These are phyloP conservation scores for Lentinus brumalis DNA, from an alignment of 768 basidiomycete genomes.

Conservation along the genomic window DNA sequence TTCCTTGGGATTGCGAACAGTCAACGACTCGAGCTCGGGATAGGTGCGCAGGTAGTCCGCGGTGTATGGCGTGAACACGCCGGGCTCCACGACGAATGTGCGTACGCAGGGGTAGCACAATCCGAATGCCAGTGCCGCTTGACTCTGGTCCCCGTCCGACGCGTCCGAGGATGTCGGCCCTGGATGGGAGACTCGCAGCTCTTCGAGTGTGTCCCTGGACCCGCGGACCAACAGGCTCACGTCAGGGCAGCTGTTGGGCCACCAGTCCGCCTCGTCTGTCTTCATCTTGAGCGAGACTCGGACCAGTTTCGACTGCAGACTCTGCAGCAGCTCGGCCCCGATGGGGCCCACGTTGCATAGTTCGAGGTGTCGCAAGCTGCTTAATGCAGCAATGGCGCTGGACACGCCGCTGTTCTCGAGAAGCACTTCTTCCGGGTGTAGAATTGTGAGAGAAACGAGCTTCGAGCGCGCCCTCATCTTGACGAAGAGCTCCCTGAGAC, in stretches of 20 bases:
- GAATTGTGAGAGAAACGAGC: not conserved
- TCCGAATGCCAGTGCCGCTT: not conserved
- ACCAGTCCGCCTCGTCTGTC: not conserved
- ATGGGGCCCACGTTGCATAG: not conserved
- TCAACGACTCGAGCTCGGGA: not conserved
- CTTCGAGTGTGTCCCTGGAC: not conserved
- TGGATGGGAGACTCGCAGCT: not conserved
- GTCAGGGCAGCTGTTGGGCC: not conserved
- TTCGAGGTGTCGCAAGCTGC: not conserved
- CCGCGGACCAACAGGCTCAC: not conserved
- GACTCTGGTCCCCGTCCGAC: not conserved
- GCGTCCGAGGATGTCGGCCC: not conserved
- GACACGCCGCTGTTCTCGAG: not conserved
- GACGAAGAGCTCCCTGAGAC: not conserved
- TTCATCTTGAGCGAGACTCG: not conserved
- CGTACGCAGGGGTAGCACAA: not conserved
- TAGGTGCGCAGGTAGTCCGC: not conserved
- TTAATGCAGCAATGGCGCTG: not conserved
- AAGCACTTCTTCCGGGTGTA: not conserved
- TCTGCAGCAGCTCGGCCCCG: not conserved
- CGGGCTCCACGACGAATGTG: not conserved
- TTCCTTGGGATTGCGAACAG: not conserved
- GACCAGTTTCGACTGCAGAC: not conserved
- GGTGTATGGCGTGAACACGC: not conserved
- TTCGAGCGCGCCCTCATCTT: not conserved